These are phyloP conservation scores for Cryptosporidium felis DNA, from an alignment of 169 alveolate species.

Conservation along the genomic window DNA sequence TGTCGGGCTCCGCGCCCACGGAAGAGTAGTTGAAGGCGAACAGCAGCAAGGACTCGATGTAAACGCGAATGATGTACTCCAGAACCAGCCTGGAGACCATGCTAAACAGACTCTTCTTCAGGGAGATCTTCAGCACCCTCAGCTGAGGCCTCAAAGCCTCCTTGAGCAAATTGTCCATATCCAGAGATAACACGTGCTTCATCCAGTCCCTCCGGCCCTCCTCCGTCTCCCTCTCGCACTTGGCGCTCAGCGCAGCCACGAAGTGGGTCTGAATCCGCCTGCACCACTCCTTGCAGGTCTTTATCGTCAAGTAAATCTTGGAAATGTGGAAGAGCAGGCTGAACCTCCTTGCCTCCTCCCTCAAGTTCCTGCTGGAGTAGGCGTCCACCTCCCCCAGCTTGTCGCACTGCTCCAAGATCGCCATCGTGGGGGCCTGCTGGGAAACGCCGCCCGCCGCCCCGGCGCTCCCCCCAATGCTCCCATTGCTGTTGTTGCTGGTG, in stretches of 20 bases:
- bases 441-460: background rate
- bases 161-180: conserved; percentile 39
- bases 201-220: too few relatives aligned
- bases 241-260: conserved; percentile 2
- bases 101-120: conserved; percentile 43
- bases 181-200: conserved; percentile 27
- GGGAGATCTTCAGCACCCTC: conserved; percentile 57
- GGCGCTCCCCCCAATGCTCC: background rate
- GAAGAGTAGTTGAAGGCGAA: conserved; percentile 18
- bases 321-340: conserved; percentile 20
- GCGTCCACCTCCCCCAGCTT: background rate
- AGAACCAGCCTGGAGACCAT: conserved; percentile 25
- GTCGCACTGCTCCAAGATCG: background rate
- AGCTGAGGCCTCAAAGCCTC: conserved; percentile 54
- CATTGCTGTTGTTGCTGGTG: background rate
- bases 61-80: conserved; percentile 23
- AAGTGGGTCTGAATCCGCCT: conserved; percentile 9
- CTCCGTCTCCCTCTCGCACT: too few relatives aligned
- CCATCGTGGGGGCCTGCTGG: background rate
- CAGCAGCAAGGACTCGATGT: conserved; percentile 22
- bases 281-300: conserved; percentile 49
- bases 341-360: conserved; percentile 55
- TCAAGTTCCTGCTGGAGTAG: conserved; percentile 8
- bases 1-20: background rate
- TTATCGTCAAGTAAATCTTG: conserved; percentile 14